phyloP scores from a whole-genome alignment of 441 rosid genomes.

The Brassica balearica region DNA sequence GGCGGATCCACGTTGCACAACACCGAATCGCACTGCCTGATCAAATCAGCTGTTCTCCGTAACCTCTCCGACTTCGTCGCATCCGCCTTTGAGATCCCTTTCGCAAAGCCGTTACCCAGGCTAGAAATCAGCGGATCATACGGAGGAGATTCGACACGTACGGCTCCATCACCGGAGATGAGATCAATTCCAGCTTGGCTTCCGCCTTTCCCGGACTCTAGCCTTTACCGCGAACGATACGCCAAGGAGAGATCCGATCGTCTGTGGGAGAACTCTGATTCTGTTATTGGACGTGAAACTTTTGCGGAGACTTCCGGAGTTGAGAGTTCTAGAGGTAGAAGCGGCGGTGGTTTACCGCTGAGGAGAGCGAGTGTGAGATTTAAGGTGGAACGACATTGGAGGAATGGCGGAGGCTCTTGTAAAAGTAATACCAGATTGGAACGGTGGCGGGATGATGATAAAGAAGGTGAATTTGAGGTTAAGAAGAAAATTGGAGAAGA shows the following conservation, averaged over 20 bases:
- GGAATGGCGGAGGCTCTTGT: not conserved
- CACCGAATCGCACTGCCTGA: constrained; percentile 33
- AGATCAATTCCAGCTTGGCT: constrained; percentile 39
- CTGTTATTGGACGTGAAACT: constrained; percentile 5
- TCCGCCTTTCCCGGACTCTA: constrained; percentile 42
- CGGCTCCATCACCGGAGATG: constrained; percentile 1
- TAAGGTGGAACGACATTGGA: constrained; percentile 20
- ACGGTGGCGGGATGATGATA: constrained; percentile 7
- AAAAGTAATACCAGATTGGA: not conserved
- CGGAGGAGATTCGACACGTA: not conserved
- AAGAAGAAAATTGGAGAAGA: constrained; percentile 10
- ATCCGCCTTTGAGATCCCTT: constrained; percentile 54
- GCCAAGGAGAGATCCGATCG: constrained; percentile 20
- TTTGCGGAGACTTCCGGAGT: not conserved
- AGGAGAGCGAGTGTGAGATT: constrained; percentile 28
- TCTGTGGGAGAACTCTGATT: constrained; percentile 39
- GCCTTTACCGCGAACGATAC: constrained; percentile 12
- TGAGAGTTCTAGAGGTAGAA: not conserved
- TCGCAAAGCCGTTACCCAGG: constrained; percentile 57
- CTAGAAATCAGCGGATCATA: not conserved
- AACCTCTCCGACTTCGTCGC: constrained; percentile 50
- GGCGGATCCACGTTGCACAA: constrained; percentile 52
- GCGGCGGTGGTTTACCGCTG: constrained; percentile 20
- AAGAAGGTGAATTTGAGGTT: constrained; percentile 15
- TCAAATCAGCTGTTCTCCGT: constrained; percentile 44